These are phyloP conservation scores for Chlorencoelia australis DNA, from an alignment of 2,329 filamentous ascomycete genomes.

Conservation along the genomic window DNA sequence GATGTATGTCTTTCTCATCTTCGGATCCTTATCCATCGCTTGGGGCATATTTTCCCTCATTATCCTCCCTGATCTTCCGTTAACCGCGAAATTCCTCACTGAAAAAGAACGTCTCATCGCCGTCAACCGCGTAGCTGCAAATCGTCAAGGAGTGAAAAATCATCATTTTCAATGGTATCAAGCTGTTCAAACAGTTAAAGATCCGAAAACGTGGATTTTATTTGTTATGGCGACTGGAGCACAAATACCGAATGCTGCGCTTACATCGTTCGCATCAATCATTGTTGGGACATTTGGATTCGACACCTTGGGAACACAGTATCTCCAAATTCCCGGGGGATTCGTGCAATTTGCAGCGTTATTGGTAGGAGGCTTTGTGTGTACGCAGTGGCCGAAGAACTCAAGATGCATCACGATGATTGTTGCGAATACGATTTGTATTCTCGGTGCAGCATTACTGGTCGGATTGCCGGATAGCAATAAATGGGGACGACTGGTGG, in stretches of 20 bases:
- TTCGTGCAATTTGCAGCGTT: conserved; percentile 46
- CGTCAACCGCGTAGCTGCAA: conserved; percentile 40
- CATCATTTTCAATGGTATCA: conserved; percentile 37
- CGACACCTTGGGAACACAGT: conserved; percentile 41
- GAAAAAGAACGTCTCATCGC: conserved; percentile 45
- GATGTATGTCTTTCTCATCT: conserved; percentile 51
- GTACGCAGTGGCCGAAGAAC: conserved; percentile 40
- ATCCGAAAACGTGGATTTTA: conserved; percentile 50
- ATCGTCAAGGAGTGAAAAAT: conserved; percentile 45
- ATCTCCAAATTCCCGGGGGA: conserved; percentile 50
- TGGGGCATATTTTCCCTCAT: conserved; percentile 47
- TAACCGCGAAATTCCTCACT: conserved; percentile 51
- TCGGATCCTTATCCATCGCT: conserved; percentile 41
- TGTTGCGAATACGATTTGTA: conserved; percentile 43
- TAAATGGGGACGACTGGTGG: conserved; percentile 48
- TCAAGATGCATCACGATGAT: conserved; percentile 46
- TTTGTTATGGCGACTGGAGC: conserved; percentile 41
- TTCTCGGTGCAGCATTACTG: conserved; percentile 40
- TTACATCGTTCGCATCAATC: conserved; percentile 37
- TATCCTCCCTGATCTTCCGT: conserved; percentile 50
- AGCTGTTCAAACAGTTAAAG: conserved; percentile 36
- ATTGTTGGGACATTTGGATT: conserved; percentile 22
- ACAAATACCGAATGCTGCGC: conserved; percentile 45
- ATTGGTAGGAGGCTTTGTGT: conserved; percentile 39
- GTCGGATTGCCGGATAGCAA: conserved; percentile 39